Percentiles rank a stretch among this genome's conserved stretches.
Evolutionary conservation across 331 rosid genomes (phyloP).

Genomic region (Quercus phellos): DNA sequence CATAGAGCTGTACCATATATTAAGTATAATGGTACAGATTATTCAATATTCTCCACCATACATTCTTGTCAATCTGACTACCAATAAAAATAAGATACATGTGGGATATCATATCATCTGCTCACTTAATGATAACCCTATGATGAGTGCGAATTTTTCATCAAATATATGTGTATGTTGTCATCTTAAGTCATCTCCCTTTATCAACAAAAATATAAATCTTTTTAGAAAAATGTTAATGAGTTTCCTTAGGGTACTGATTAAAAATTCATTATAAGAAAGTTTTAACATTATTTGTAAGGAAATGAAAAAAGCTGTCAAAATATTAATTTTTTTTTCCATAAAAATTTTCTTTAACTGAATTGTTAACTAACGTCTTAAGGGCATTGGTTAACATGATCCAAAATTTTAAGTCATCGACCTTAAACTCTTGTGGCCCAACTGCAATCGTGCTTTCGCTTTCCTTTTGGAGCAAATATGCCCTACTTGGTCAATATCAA

Average conservation of each 20-base stretch:
- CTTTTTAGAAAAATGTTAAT: too few species aligned
- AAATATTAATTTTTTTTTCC: too few species aligned
- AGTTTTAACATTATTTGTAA: too few species aligned
- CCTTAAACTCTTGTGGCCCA: neutral
- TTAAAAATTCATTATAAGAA: too few species aligned
- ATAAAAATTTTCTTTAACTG: too few species aligned
- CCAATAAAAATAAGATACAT: slow-evolving; percentile 43
- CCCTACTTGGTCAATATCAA: neutral
- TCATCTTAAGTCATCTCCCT: neutral
- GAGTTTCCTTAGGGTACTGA: too few species aligned
- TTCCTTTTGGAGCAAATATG: neutral
- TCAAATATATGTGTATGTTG: neutral
- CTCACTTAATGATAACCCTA: slow-evolving; percentile 14
- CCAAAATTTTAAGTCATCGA: neutral
- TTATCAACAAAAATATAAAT: too few species aligned
- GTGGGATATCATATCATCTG: slow-evolving; percentile 27
- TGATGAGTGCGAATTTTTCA: slow-evolving; percentile 9
- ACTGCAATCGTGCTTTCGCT: neutral
- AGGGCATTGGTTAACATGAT: too few species aligned
- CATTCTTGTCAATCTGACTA: slow-evolving; percentile 44
- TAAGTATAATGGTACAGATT: slow-evolving; percentile 28
- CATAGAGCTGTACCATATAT: slow-evolving; percentile 29
- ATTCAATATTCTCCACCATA: slow-evolving; percentile 51
- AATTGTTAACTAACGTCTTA: too few species aligned
- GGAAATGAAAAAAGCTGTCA: too few species aligned